phyloP scores from a whole-genome alignment of 805 yeast genomes.

The Suhomyces canberraensis region DNA sequence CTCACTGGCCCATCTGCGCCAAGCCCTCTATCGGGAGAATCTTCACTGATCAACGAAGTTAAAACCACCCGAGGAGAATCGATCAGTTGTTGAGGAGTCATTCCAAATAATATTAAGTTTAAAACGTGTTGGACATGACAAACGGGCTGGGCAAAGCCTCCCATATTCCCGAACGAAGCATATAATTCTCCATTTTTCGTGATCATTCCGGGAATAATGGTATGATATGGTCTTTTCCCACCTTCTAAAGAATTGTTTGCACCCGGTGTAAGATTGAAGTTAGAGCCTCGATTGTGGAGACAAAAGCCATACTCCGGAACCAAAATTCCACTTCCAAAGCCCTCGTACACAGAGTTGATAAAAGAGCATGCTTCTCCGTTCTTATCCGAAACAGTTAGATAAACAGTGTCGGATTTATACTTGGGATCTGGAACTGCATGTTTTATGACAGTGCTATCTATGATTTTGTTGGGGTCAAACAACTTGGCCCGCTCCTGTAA shows the following conservation, averaged over 20 bases:
- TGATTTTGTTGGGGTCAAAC: slow-evolving; percentile 39
- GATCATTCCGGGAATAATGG: slow-evolving; percentile 79
- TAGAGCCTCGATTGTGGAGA: slow-evolving; percentile 74
- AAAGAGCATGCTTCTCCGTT: slow-evolving; percentile 81
- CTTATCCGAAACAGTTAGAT: slow-evolving; percentile 59
- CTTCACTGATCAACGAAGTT: slow-evolving; percentile 45
- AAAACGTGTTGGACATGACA: slow-evolving; percentile 78
- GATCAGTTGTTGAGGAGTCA: slow-evolving; percentile 69
- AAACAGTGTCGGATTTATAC: slow-evolving; percentile 68
- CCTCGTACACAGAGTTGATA: slow-evolving; percentile 68
- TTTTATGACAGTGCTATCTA: slow-evolving; percentile 40
- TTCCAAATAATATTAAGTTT: slow-evolving; percentile 59
- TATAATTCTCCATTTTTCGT: slow-evolving; percentile 53
- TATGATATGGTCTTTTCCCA: slow-evolving; percentile 73
- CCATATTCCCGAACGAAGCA: slow-evolving; percentile 81
- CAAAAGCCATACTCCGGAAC: slow-evolving; percentile 66
- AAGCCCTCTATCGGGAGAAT: slow-evolving; percentile 44
- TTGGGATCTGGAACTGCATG: slow-evolving; percentile 58
- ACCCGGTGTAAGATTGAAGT: slow-evolving; percentile 59
- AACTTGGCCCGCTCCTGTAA: slow-evolving; percentile 47
- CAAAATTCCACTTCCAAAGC: slow-evolving; percentile 68
- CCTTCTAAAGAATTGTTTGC: slow-evolving; percentile 63
- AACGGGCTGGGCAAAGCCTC: slow-evolving; percentile 84
- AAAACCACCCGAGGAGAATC: slow-evolving; percentile 75
- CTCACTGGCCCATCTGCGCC: slow-evolving; percentile 67